These are phyloP conservation scores for Leccinum longicurvipes DNA, from an alignment of 768 basidiomycete species.

Conservation along the genomic window DNA sequence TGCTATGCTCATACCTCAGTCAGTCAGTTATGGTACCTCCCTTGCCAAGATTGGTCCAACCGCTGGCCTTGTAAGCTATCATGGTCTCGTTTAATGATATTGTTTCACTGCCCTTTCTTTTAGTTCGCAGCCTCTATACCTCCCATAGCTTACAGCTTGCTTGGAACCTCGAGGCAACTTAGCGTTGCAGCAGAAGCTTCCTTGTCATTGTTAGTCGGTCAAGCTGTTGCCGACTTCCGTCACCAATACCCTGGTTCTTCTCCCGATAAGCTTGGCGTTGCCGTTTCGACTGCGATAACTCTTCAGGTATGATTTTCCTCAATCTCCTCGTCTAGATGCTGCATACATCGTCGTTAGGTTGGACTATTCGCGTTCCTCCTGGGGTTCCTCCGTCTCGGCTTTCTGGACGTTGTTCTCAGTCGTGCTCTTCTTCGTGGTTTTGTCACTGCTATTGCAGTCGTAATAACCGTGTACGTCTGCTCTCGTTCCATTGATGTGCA, in stretches of 20 bases:
- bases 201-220: conserved; percentile 81
- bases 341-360: conserved; percentile 42
- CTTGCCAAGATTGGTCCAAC: conserved; percentile 83
- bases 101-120: not conserved
- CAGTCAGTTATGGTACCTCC: conserved; percentile 88
- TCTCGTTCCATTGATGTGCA: not conserved
- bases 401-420: conserved; percentile 90
- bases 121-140: conserved; percentile 86
- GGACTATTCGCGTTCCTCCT: conserved; percentile 83
- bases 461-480: conserved; percentile 72
- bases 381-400: conserved; percentile 86
- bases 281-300: conserved; percentile 77
- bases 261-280: conserved; percentile 54
- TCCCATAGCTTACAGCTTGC: conserved; percentile 83
- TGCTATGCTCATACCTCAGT: conserved; percentile 80
- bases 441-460: conserved; percentile 77
- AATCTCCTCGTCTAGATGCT: not conserved
- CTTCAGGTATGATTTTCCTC: conserved; percentile 55
- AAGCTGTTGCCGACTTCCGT: conserved; percentile 72
- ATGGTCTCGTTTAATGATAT: not conserved
- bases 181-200: conserved; percentile 90
- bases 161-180: conserved; percentile 80
- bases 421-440: conserved; percentile 87
- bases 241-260: conserved; percentile 39
- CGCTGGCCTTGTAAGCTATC: conserved; percentile 67